Conservation (phyloP, 495 filamentous ascomycete genomes). For the Trichoderma virens region DNA sequence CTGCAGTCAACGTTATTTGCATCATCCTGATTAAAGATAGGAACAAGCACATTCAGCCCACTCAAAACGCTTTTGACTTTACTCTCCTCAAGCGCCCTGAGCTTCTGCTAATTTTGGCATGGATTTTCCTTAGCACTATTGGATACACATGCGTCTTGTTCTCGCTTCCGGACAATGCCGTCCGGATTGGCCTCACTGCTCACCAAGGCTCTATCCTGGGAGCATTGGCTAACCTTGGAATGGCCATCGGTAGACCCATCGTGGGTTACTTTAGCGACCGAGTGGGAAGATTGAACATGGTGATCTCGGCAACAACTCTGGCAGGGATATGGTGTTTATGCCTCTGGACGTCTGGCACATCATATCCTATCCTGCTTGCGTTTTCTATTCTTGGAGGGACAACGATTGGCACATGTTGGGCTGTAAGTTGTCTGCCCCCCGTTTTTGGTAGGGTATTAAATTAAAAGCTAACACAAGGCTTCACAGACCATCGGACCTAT, state of each 20-base stretch:
- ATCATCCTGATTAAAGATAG: conserved; percentile 56
- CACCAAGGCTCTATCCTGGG: conserved; percentile 62
- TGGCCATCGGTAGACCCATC: conserved; percentile 36
- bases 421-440: neutral
- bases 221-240: conserved; percentile 63
- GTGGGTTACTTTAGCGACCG: conserved; percentile 6
- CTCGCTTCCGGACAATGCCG: conserved; percentile 62
- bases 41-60: conserved; percentile 57
- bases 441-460: neutral
- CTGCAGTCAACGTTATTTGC: conserved; percentile 50
- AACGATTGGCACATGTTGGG: neutral
- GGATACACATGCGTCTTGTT: conserved; percentile 67
- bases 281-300: neutral
- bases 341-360: neutral
- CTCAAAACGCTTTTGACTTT: conserved; percentile 55
- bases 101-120: conserved; percentile 57
- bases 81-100: conserved; percentile 51
- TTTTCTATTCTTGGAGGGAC: conserved; percentile 6
- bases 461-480: neutral
- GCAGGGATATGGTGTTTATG: neutral
- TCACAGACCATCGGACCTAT: neutral
- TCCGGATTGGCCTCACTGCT: conserved; percentile 52
- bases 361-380: neutral
- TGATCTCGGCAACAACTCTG: neutral
- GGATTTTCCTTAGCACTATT: conserved; percentile 63